phyloP scores from a whole-genome alignment of 495 filamentous ascomycete genomes.

The Elasticomyces elasticus region DNA sequence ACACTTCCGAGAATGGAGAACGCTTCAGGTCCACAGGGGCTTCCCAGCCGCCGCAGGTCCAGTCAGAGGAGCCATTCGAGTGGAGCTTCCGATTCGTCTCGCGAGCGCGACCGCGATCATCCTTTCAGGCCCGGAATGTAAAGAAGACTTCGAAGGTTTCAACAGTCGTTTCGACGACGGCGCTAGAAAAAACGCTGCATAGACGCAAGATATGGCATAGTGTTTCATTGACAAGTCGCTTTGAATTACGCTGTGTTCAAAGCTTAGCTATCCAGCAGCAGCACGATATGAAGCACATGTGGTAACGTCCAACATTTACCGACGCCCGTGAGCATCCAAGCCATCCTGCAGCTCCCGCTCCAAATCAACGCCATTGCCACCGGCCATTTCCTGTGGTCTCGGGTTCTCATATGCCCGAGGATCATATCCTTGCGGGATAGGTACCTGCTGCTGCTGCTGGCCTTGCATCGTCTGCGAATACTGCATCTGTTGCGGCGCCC shows the following conservation, averaged over 20 bases:
- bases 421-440: conserved; percentile 60
- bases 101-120: too few species aligned
- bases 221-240: too few species aligned
- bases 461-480: conserved; percentile 37
- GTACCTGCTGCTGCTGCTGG: conserved; percentile 46
- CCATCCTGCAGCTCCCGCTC: conserved; percentile 59
- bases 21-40: background rate
- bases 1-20: background rate
- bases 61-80: background rate
- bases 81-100: background rate
- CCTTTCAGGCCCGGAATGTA: background rate
- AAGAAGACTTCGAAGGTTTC: too few species aligned
- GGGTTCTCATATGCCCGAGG: conserved; percentile 78
- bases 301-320: background rate
- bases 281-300: too few species aligned
- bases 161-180: too few species aligned
- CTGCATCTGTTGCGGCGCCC: conserved; percentile 45
- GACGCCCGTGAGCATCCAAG: conserved; percentile 1
- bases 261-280: too few species aligned
- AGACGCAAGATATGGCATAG: too few species aligned
- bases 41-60: background rate
- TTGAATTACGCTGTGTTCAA: too few species aligned
- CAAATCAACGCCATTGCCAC: conserved; percentile 48
- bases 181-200: too few species aligned
- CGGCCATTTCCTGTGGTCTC: conserved; percentile 65